phyloP scores from a whole-genome alignment of 1,139 yeast genomes.

The Diutina neorugosa region DNA sequence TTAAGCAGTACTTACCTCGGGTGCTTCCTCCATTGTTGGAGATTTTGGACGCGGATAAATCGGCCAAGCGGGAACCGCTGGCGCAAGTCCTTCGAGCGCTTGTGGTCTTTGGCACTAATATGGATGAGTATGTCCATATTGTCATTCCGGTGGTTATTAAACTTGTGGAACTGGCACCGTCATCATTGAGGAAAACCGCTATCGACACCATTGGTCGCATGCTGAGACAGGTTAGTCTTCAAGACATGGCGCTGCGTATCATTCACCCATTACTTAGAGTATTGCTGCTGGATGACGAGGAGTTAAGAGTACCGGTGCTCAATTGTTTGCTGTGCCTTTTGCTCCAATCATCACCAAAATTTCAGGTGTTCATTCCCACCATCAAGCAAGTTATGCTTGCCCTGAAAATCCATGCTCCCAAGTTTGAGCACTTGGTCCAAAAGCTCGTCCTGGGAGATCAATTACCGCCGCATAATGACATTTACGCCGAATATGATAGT shows the following conservation, averaged over 20 bases:
- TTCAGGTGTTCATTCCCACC: conserved; percentile 78
- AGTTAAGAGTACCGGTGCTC: conserved; percentile 51
- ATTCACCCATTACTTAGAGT: conserved; percentile 79
- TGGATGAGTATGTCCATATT: conserved; percentile 82
- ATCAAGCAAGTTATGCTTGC: conserved; percentile 59
- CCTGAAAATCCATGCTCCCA: conserved; percentile 56
- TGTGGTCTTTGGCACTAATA: conserved; percentile 78
- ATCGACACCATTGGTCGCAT: conserved; percentile 78
- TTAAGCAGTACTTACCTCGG: conserved; percentile 71
- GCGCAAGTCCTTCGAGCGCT: conserved; percentile 72
- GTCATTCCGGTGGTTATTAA: conserved; percentile 76
- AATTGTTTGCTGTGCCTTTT: conserved; percentile 73
- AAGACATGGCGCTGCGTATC: conserved; percentile 85
- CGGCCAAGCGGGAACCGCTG: conserved; percentile 53
- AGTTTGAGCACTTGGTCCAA: conserved; percentile 71
- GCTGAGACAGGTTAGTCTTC: conserved; percentile 59
- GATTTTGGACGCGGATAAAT: conserved; percentile 67
- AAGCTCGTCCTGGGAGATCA: conserved; percentile 83
- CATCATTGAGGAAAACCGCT: conserved; percentile 58
- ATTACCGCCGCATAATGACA: conserved; percentile 62
- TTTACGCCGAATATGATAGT: conserved; percentile 56
- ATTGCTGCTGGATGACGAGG: conserved; percentile 44
- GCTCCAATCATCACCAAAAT: conserved; percentile 74
- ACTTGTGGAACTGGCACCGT: conserved; percentile 59
- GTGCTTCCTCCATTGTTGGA: conserved; percentile 66